A percentile compares a stretch with the other conserved stretches of the same genome.
phyloP scores from a whole-genome alignment of 352 stramenopile species.

The Phytophthora podocarpi region DNA sequence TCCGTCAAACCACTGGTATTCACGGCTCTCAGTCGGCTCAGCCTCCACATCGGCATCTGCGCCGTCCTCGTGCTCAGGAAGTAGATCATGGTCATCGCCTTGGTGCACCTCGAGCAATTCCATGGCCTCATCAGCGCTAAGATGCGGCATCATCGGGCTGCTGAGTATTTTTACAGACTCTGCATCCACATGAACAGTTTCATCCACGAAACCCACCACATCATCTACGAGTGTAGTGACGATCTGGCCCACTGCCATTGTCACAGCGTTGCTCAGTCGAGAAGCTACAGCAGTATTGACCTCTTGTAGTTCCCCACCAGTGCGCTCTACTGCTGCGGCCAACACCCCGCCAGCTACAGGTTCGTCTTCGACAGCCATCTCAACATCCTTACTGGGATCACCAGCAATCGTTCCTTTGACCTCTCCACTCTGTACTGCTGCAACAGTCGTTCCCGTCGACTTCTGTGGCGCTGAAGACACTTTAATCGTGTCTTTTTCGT shows the following conservation, averaged over 20 bases:
- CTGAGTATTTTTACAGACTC: constrained; percentile 13
- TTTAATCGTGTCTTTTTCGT: background rate
- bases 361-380: background rate
- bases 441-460: background rate
- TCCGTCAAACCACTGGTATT: constrained; percentile 51
- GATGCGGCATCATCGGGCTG: constrained; percentile 24
- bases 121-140: constrained; percentile 39
- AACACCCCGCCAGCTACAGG: background rate
- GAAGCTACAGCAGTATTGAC: background rate
- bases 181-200: constrained; percentile 7
- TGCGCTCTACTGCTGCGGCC: background rate
- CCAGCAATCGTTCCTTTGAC: background rate
- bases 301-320: background rate
- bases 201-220: constrained; percentile 19
- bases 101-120: constrained; percentile 31
- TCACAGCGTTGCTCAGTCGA: background rate
- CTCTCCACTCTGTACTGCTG: background rate
- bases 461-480: background rate
- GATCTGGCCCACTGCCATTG: constrained; percentile 9
- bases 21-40: constrained; percentile 6
- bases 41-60: constrained; percentile 12
- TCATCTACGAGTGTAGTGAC: constrained; percentile 23
- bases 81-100: constrained; percentile 24
- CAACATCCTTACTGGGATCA: constrained; percentile 1
- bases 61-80: constrained; percentile 18